Evolutionary conservation across 352 stramenopile genomes (phyloP), one percentile per base, ranked within the genome.

Genomic region (Blastocystis sp.): DNA sequence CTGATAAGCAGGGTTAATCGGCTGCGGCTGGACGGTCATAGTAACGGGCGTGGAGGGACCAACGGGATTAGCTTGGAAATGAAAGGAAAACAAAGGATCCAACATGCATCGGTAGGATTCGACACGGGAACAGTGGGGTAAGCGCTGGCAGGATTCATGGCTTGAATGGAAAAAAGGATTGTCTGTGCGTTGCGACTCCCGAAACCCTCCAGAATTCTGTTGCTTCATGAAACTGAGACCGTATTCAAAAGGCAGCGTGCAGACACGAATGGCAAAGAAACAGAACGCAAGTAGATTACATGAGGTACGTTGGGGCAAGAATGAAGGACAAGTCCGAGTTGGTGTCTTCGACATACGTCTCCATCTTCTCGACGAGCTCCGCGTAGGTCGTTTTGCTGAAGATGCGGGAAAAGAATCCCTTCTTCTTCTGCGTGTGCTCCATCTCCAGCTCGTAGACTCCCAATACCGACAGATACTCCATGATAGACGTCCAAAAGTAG

Each of bases 241-340:
- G 28, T 34, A 34, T 34, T 34, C 28, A 34, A 34, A 34, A 34
- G 28, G 28, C 28, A 34, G 28, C 28, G 28, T 34, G 28, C 28
- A 34, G 28, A 34, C 28, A 34, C 28, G 28, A 34, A 34, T 34
- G 28, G 28, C 28, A 14, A 38, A 74, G 21, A 52, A 52, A 53
- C 21, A 74, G 71, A 38, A 45, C 64, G 34, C 56, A 48, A 45
- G 53, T 28, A 67, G 43, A 84, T 69, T 67, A 84, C 74, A 84
- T 45, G 38, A 59, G 66, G 69, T 84, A 84, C 40, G 74, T 69
- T 38, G 74, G 74, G 19, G 74, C 67, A 17, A 84, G 7, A 70
- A 84, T 84, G 28, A 64, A 67, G 9, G 74, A 84, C 52, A 84
- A 52, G 48, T 84, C 74, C 17, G 53, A 23, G 61, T 84, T 84